phyloP scores from a whole-genome alignment of 768 basidiomycete species.

The Tylopilus sp. region DNA sequence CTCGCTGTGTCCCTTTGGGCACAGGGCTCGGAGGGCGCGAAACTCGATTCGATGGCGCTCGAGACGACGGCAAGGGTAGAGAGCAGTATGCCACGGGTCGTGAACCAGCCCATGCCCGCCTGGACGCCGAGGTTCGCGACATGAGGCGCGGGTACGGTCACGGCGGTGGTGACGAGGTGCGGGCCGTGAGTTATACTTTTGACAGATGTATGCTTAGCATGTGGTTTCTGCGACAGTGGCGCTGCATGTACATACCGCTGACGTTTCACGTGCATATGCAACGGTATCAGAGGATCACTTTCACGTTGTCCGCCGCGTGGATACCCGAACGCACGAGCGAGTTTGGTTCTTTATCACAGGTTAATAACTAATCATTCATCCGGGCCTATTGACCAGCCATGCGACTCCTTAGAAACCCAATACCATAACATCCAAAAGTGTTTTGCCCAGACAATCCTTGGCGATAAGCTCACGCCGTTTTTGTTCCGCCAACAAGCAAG shows the following conservation, averaged over 20 bases:
- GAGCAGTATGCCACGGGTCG: conserved; percentile 21
- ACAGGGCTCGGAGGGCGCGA: conserved; percentile 37
- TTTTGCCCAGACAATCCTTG: not conserved
- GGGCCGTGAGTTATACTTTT: too few relatives aligned
- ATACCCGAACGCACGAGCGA: too few relatives aligned
- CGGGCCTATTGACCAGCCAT: not conserved
- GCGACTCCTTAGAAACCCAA: not conserved
- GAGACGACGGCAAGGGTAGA: conserved; percentile 33
- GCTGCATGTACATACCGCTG: too few relatives aligned
- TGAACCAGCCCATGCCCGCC: conserved; percentile 27
- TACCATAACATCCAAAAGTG: not conserved
- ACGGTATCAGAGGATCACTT: too few relatives aligned
- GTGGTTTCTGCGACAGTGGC: too few relatives aligned
- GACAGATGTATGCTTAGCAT: too few relatives aligned
- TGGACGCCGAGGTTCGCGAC: conserved; percentile 20
- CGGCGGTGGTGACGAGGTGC: not conserved
- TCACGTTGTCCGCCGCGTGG: too few relatives aligned
- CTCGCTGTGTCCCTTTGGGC: conserved; percentile 50
- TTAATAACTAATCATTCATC: too few relatives aligned
- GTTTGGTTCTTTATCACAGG: too few relatives aligned
- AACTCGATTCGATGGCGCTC: conserved; percentile 37
- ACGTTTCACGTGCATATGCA: too few relatives aligned
- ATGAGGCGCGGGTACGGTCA: not conserved
- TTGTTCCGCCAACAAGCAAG: conserved; percentile 18
- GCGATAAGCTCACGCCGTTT: conserved; percentile 1